These are phyloP conservation scores for Mycena galopus DNA, from an alignment of 768 basidiomycete species.

Conservation along the genomic window DNA sequence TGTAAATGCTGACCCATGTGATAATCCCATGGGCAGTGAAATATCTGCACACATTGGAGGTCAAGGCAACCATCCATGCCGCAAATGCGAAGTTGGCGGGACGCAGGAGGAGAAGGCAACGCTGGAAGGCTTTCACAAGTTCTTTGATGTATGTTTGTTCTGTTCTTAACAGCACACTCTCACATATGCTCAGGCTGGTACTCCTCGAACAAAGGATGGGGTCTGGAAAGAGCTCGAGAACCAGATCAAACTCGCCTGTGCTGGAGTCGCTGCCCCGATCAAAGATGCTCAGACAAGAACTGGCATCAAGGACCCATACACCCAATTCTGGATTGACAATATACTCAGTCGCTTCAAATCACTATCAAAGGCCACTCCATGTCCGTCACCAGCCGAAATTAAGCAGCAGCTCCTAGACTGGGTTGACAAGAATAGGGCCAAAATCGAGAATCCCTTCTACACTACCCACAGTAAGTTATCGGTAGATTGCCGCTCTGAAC, in stretches of 20 bases:
- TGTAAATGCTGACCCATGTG: conserved; percentile 47
- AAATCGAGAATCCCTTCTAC: conserved; percentile 45
- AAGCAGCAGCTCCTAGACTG: conserved; percentile 43
- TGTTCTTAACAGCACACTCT: background rate
- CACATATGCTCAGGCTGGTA: background rate
- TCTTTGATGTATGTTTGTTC: conserved; percentile 46
- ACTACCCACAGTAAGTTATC: background rate
- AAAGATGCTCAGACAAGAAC: conserved; percentile 44
- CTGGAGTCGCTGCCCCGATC: conserved; percentile 47
- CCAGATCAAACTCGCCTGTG: conserved; percentile 49
- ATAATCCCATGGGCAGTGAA: conserved; percentile 58
- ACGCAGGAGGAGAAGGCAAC: conserved; percentile 47
- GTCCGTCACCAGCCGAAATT: conserved; percentile 35
- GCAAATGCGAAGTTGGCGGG: conserved; percentile 55
- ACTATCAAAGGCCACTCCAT: conserved; percentile 39
- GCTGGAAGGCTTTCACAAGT: conserved; percentile 48
- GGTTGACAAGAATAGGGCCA: conserved; percentile 39
- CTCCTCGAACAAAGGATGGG: conserved; percentile 36
- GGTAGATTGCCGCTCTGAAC: conserved; percentile 43
- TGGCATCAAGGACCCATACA: conserved; percentile 55
- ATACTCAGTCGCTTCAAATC: conserved; percentile 42
- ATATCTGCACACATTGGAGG: conserved; percentile 54
- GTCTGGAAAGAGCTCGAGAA: conserved; percentile 41
- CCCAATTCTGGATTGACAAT: conserved; percentile 53
- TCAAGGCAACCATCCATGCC: conserved; percentile 55